phyloP scores from a whole-genome alignment of 331 rosid species.

The Spiraea crenata region DNA sequence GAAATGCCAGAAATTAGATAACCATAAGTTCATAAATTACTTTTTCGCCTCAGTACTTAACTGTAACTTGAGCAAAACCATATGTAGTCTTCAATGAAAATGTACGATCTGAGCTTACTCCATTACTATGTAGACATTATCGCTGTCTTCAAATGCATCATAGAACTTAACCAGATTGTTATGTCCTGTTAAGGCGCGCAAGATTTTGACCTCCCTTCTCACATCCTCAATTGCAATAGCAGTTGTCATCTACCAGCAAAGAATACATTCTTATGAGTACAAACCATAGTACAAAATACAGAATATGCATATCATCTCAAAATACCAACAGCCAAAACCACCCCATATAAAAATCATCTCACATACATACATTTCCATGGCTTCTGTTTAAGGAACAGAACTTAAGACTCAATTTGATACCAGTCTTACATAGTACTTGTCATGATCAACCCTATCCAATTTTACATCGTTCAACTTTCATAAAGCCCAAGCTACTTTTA shows the following conservation, averaged over 20 bases:
- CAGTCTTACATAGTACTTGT: background rate
- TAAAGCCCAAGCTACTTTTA: background rate
- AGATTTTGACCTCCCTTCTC: conserved; percentile 95
- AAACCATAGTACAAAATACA: background rate
- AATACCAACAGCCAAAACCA: background rate
- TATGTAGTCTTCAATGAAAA: conserved; percentile 18
- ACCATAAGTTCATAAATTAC: conserved; percentile 6
- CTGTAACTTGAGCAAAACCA: background rate
- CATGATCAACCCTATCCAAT: background rate
- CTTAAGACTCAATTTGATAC: background rate
- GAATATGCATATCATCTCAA: background rate
- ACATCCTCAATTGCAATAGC: conserved; percentile 98
- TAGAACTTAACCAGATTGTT: conserved; percentile 77
- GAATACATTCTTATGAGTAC: conserved; percentile 5
- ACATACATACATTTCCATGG: background rate
- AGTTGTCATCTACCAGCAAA: conserved; percentile 83
- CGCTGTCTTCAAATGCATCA: conserved; percentile 96
- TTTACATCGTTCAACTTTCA: background rate
- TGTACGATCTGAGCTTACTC: conserved; percentile 64
- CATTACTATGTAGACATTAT: conserved; percentile 98
- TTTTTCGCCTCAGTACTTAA: background rate
- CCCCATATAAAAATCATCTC: background rate
- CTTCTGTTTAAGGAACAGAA: background rate
- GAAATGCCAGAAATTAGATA: conserved; percentile 30
- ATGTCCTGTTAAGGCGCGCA: conserved; percentile 90